Conservation (phyloP, 257 asterid species). For the Verbena officinalis region DNA sequence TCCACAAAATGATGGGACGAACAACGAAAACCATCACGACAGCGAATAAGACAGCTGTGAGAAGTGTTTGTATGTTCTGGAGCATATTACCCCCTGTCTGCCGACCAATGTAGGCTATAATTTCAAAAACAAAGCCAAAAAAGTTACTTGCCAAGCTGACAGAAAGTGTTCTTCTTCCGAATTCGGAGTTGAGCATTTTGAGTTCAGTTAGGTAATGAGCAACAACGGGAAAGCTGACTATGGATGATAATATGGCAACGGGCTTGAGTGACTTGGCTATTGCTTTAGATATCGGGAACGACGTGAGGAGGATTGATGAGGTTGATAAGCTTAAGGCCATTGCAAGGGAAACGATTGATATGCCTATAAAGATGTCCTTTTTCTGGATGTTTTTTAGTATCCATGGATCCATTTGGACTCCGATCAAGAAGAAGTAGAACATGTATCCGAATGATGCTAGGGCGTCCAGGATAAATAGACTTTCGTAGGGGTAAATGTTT, state of each 20-base stretch:
- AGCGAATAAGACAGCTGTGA: conserved; percentile 10
- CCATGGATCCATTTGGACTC: conserved; percentile 56
- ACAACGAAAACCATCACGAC: conserved; percentile 26
- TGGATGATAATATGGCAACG: conserved; percentile 33
- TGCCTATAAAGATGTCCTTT: conserved; percentile 37
- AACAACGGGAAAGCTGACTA: conserved; percentile 41
- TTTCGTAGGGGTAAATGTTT: conserved; percentile 28
- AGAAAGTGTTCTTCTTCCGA: conserved; percentile 45
- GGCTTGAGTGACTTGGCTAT: conserved; percentile 27
- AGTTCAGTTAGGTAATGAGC: conserved; percentile 48
- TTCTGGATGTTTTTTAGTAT: conserved; percentile 35
- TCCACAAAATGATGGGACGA: conserved; percentile 37
- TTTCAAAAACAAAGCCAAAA: conserved; percentile 33
- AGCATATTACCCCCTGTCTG: not conserved
- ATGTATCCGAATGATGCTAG: conserved; percentile 38
- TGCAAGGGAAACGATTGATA: conserved; percentile 30
- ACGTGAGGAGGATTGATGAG: conserved; percentile 4
- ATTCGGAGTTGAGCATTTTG: conserved; percentile 43
- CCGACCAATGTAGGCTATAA: not conserved
- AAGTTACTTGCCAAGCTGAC: conserved; percentile 34
- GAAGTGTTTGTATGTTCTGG: not conserved
- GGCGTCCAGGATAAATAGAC: conserved; percentile 37
- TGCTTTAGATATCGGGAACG: not conserved
- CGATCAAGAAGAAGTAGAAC: conserved; percentile 49
- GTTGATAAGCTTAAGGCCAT: conserved; percentile 24